phyloP scores from a whole-genome alignment of 495 filamentous ascomycete species.

The Sporormia fimetaria region DNA sequence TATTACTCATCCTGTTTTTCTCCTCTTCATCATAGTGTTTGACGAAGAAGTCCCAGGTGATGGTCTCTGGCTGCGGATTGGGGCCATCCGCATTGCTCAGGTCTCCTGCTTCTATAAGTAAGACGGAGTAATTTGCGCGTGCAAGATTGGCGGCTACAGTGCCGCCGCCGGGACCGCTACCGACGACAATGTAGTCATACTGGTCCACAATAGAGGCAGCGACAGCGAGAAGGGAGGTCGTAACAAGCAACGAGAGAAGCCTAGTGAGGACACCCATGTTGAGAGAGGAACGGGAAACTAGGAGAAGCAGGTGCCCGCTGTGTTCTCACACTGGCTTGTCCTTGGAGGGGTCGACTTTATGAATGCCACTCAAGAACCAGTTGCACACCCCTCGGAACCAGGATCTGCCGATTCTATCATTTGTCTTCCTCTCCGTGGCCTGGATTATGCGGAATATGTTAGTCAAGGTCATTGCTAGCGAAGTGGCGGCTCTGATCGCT shows the following conservation, averaged over 20 bases:
- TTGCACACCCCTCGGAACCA: no score
- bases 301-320: no score
- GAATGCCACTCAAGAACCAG: no score
- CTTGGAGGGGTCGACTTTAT: no score
- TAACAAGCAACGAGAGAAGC: constrained; percentile 4
- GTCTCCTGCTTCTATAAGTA: constrained; percentile 26
- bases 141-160: constrained; percentile 23
- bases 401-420: no score
- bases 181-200: constrained; percentile 29
- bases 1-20: constrained; percentile 27
- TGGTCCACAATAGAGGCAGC: constrained; percentile 9
- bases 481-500: no score
- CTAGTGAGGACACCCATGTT: constrained; percentile 9
- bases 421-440: no score
- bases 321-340: no score
- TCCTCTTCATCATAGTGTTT: constrained; percentile 23
- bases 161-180: constrained; percentile 24
- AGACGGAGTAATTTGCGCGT: constrained; percentile 20
- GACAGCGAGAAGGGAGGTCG: not conserved
- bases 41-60: constrained; percentile 27
- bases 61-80: constrained; percentile 10
- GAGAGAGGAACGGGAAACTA: no score
- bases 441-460: no score
- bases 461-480: no score
- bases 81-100: constrained; percentile 14